Conservation (phyloP, 176 grass and related monocot genomes). For the Oryza australiensis region DNA sequence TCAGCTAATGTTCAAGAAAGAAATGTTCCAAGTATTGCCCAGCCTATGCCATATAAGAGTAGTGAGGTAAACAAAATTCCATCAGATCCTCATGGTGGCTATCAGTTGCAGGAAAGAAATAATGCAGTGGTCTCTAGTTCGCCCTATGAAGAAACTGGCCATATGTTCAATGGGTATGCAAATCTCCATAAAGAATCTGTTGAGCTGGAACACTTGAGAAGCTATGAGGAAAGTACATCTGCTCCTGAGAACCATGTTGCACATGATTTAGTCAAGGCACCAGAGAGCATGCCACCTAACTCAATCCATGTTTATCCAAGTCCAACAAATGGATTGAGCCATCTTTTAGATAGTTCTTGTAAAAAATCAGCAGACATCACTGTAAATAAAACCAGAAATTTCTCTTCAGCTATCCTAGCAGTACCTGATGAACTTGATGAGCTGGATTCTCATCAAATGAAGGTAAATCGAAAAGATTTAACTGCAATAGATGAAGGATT, state of each 20-base stretch:
- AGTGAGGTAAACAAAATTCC: conserved; percentile 20
- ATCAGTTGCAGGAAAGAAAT: conserved; percentile 21
- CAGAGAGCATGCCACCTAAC: conserved; percentile 16
- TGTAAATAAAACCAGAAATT: not conserved
- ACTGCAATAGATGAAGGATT: not conserved
- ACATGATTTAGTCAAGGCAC: not conserved
- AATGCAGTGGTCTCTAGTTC: not conserved
- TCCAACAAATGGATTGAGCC: not conserved
- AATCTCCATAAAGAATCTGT: conserved; percentile 25
- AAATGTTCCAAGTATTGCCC: conserved; percentile 17
- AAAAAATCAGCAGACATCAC: not conserved
- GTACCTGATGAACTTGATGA: conserved; percentile 46
- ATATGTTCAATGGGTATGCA: conserved; percentile 12
- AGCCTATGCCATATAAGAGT: conserved; percentile 21
- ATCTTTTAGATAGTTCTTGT: not conserved
- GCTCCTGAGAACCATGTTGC: not conserved
- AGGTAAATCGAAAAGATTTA: conserved; percentile 26
- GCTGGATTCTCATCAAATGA: conserved; percentile 38
- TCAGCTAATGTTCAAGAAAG: conserved; percentile 35
- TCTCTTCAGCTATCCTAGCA: not conserved
- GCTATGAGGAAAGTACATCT: conserved; percentile 1
- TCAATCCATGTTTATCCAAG: not conserved
- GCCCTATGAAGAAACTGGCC: conserved; percentile 13
- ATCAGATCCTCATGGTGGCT: conserved; percentile 1
- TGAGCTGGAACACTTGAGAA: conserved; percentile 1